Evolutionary conservation across 176 grass and related monocot genomes (phyloP).

Genomic region (Musa troglodytarum): DNA sequence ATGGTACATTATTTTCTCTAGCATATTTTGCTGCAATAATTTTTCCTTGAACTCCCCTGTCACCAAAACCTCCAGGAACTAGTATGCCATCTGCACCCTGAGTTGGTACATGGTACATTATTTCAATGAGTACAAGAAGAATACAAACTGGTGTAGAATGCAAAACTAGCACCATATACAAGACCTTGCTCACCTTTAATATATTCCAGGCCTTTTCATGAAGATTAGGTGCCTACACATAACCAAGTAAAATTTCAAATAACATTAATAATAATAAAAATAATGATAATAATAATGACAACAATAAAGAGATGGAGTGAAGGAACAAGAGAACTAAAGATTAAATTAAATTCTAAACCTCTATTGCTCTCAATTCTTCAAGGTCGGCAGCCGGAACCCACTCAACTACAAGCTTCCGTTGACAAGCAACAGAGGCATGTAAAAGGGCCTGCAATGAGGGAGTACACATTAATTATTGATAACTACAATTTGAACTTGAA

Average conservation of each 20-base stretch:
- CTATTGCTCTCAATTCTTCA: constrained; percentile 18
- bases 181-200: constrained; percentile 29
- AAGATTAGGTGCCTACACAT: constrained; percentile 31
- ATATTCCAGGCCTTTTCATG: constrained; percentile 52
- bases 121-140: not conserved
- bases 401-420: constrained; percentile 34
- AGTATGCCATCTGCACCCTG: constrained; percentile 55
- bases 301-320: not conserved
- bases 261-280: not conserved
- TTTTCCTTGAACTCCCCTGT: constrained; percentile 36
- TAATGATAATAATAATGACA: not conserved
- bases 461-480: not conserved
- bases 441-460: constrained; percentile 26
- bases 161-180: not conserved
- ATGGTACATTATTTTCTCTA: constrained; percentile 49
- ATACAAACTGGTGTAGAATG: not conserved
- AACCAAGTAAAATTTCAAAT: not conserved
- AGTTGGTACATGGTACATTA: not conserved
- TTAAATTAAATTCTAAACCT: constrained; percentile 24
- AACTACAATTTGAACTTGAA: not conserved
- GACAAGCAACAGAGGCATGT: constrained; percentile 42
- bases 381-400: constrained; percentile 44
- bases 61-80: constrained; percentile 50
- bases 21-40: constrained; percentile 40
- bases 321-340: not conserved